These are phyloP conservation scores for Aspergillus cejpii DNA, from an alignment of 2,329 filamentous ascomycete genomes.

Conservation along the genomic window DNA sequence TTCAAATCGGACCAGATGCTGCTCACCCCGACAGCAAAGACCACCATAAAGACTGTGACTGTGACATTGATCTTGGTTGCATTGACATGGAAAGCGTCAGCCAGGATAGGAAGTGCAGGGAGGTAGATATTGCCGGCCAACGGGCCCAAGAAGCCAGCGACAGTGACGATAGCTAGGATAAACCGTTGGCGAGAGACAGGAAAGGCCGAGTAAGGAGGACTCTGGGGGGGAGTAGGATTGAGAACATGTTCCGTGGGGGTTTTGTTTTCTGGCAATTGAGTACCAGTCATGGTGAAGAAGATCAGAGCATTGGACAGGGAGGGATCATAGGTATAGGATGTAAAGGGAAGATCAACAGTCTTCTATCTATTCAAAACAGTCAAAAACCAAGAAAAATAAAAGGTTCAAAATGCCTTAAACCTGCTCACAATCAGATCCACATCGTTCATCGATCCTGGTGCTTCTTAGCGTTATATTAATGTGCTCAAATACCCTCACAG, in stretches of 20 bases:
- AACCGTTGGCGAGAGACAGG: slow-evolving; percentile 31
- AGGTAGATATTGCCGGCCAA: slow-evolving; percentile 44
- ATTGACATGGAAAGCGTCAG: slow-evolving; percentile 34
- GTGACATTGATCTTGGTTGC: slow-evolving; percentile 39
- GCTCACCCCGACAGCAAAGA: slow-evolving; percentile 38
- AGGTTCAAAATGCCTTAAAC: too few species aligned
- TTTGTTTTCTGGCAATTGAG: too few species aligned
- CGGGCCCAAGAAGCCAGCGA: slow-evolving; percentile 41
- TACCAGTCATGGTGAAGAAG: too few species aligned
- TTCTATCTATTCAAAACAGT: too few species aligned
- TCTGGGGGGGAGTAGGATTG: neutral
- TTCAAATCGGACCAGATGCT: neutral
- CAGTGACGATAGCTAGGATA: slow-evolving; percentile 37
- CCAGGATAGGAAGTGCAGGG: slow-evolving; percentile 36
- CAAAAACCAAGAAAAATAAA: too few species aligned
- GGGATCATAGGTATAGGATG: too few species aligned
- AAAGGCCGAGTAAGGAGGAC: slow-evolving; percentile 37
- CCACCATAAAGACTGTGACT: slow-evolving; percentile 42
- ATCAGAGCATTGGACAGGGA: too few species aligned
- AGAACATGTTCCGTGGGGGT: neutral
- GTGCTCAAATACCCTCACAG: too few species aligned
- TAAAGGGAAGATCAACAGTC: too few species aligned
- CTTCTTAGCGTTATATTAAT: too few species aligned
- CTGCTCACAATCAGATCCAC: too few species aligned
- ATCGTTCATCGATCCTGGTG: too few species aligned